Percentiles rank a stretch among this genome's conserved stretches.
Conservation (phyloP, 2,329 filamentous ascomycete genomes). For the Phaeosphaeria sp. region DNA sequence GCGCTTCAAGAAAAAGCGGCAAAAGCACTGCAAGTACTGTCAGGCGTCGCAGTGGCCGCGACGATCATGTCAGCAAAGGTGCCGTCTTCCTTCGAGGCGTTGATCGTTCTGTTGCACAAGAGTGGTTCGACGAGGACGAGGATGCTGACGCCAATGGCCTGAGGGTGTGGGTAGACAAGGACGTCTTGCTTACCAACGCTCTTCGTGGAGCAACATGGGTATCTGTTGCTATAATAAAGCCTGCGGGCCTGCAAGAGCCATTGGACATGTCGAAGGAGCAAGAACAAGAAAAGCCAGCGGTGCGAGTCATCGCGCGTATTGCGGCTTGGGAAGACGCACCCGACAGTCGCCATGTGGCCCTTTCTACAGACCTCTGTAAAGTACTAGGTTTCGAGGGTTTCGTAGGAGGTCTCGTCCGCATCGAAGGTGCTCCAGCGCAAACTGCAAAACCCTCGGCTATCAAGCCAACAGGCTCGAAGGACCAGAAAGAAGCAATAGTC, state of each 20-base stretch:
- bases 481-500: constrained; percentile 56
- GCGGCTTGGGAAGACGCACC: constrained; percentile 85
- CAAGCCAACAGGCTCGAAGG: constrained; percentile 41
- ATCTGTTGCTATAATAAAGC: constrained; percentile 83
- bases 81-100: constrained; percentile 81
- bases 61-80: constrained; percentile 69
- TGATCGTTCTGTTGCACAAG: constrained; percentile 70
- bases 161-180: constrained; percentile 84
- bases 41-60: constrained; percentile 62
- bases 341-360: constrained; percentile 76
- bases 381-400: constrained; percentile 74
- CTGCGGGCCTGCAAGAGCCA: constrained; percentile 75
- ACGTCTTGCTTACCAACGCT: constrained; percentile 73
- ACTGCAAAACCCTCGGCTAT: constrained; percentile 67
- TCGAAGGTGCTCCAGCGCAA: constrained; percentile 80
- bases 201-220: constrained; percentile 80
- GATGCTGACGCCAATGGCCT: constrained; percentile 60
- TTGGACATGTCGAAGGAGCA: constrained; percentile 74
- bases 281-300: constrained; percentile 63
- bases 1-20: constrained; percentile 78
- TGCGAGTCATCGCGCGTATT: constrained; percentile 78
- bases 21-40: constrained; percentile 77
- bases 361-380: constrained; percentile 79
- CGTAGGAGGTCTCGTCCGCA: constrained; percentile 84
- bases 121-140: constrained; percentile 79